Percentiles rank a stretch among this genome's conserved stretches.
phyloP scores from a whole-genome alignment of 495 filamentous ascomycete genomes.

The Talaromyces nanjingensis region DNA sequence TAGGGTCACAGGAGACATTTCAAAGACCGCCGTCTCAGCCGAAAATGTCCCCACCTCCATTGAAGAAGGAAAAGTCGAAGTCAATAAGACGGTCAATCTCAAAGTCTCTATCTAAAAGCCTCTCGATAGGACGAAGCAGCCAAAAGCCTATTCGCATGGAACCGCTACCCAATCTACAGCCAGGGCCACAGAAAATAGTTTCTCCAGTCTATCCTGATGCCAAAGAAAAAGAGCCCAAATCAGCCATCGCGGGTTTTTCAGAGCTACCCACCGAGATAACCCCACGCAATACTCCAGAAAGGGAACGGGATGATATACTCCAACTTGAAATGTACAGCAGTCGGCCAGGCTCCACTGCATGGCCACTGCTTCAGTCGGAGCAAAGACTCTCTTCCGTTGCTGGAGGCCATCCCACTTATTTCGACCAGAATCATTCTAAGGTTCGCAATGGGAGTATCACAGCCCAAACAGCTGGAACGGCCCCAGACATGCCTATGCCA shows the following conservation, averaged over 20 bases:
- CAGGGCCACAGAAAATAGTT: not conserved
- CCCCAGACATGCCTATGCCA: conserved; percentile 37
- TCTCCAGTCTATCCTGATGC: conserved; percentile 10
- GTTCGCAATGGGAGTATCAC: conserved; percentile 32
- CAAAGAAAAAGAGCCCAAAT: conserved; percentile 28
- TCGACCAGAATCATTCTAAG: conserved; percentile 21
- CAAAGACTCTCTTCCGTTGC: conserved; percentile 15
- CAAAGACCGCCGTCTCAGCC: not conserved
- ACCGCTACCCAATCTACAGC: conserved; percentile 1
- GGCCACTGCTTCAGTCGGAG: conserved; percentile 20
- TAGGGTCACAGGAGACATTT: conserved; percentile 7
- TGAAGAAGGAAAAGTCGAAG: conserved; percentile 8
- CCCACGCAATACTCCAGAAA: conserved; percentile 36
- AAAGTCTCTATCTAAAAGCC: conserved; percentile 8
- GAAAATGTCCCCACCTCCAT: not conserved
- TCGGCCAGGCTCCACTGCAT: conserved; percentile 27
- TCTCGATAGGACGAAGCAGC: conserved; percentile 1
- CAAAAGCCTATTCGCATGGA: conserved; percentile 1
- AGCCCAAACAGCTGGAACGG: conserved; percentile 31
- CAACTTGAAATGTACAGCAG: conserved; percentile 12
- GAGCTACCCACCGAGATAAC: conserved; percentile 36
- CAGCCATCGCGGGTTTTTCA: conserved; percentile 33
- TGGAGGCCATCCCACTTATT: conserved; percentile 15
- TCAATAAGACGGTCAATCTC: conserved; percentile 8
- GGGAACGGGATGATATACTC: conserved; percentile 22